A percentile compares a stretch with the other conserved stretches of the same genome.
Evolutionary conservation across 768 basidiomycete species (phyloP).

Genomic region (Suillus variegatus): DNA sequence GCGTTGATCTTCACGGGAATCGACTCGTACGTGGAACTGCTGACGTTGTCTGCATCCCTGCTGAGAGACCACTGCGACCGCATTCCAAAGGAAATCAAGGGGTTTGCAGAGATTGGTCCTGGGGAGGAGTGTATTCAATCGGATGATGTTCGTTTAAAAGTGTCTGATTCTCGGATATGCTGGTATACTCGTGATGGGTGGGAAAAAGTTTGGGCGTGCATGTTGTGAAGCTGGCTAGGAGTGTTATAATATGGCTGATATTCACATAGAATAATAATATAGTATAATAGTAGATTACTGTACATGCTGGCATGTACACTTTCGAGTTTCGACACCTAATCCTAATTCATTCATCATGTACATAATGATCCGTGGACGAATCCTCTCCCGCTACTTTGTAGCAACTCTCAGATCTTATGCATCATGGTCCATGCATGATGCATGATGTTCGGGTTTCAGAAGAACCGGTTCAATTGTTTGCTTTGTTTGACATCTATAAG

Average conservation of each 20-base stretch:
- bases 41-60: constrained; percentile 1
- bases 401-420: no score
- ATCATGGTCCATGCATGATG: no score
- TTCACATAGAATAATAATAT: background rate
- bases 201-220: constrained; percentile 4
- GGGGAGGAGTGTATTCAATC: background rate
- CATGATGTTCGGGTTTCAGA: background rate
- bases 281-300: background rate
- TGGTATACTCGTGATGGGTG: background rate
- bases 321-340: background rate
- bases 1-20: background rate
- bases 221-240: background rate
- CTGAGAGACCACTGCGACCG: background rate
- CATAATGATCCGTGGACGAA: no score
- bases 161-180: background rate
- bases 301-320: background rate
- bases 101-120: background rate
- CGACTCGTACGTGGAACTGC: background rate
- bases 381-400: no score
- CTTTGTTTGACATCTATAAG: background rate
- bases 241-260: background rate
- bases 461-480: background rate
- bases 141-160: background rate
- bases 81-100: no score
- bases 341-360: no score